A percentile compares a stretch with the other conserved stretches of the same genome.
phyloP scores from a whole-genome alignment of 768 basidiomycete species.

The Rhodosporidiobolus sp. region DNA sequence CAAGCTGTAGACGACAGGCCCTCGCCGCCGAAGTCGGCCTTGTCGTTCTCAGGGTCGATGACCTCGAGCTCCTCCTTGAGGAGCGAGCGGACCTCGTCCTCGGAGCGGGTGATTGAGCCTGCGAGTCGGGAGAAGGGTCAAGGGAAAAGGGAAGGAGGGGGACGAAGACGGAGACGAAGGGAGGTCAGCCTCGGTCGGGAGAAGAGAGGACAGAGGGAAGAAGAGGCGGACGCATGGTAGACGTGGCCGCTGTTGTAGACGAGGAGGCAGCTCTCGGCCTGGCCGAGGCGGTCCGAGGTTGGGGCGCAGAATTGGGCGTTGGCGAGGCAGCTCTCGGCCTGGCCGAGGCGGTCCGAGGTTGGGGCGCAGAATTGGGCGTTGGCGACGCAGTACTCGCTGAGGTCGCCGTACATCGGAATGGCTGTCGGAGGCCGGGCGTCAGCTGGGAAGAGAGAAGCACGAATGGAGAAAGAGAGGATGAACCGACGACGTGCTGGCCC shows the following conservation, averaged over 20 bases:
- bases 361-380: no score
- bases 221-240: background rate
- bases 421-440: background rate
- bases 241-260: background rate
- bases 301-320: background rate
- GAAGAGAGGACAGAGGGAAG: background rate
- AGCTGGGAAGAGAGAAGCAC: background rate
- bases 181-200: background rate
- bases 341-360: background rate
- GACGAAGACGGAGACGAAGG: background rate
- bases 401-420: background rate
- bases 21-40: background rate
- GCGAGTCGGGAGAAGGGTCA: no score
- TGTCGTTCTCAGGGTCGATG: no score
- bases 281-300: background rate
- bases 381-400: background rate
- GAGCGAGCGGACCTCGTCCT: background rate
- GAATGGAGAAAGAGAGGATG: background rate
- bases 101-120: slow-evolving; percentile 7
- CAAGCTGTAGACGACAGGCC: background rate
- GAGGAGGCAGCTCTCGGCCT: background rate
- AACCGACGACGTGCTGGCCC: background rate
- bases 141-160: no score
- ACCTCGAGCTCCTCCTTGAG: background rate
- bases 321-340: background rate